Base-by-base conservation (phyloP, 2,329 filamentous ascomycete species). In the Ophiocordyceps australis region DNA sequence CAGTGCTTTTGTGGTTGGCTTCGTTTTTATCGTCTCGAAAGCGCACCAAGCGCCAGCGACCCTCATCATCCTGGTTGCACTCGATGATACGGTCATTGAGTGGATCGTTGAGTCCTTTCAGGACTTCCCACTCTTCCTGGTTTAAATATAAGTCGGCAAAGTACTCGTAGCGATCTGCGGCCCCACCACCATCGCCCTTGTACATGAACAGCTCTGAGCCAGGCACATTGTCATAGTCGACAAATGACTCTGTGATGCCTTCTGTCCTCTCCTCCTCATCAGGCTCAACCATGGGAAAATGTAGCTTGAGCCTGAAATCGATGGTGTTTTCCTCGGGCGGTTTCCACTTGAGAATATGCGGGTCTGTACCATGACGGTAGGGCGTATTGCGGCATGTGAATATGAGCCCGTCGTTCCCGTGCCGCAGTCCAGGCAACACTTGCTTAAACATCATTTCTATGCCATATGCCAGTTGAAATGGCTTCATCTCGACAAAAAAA, bases 321-420 rank as follows among this genome's bases (percentile, higher is more conserved):
- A 98, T 72, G 0, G 83, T 92, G 55, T 98, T 98, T 49, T 98
- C 89, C 36, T 80, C 64, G 4, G 82, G 81, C 1, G 86, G 83
- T 53, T 98, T 98, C 89, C 89, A 98, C 50, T 98, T 98, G 20
- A 98, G 59, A 34, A 94, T 98, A 47, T 93, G 76, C 25, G 70
- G 69, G 50, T 98, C 89, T 9, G 89, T 98, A 37, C 89, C 89
- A 36, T 78, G 75, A 39, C 75, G 74, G 56, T 98, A 98, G 8
- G 75, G 65, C 12, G 80, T 82, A 39, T 72, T 76, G 35, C 80
- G 73, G 54, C 86, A 93, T n/a, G 89, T 95, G 52, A 95, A 98
- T 43, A 98, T 93, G 24, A 98, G 65, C 5, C 89, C 89, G 47
- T 98, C 89, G 47, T 94, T 95, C 33, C 86, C 85, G 46, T 98